Evolutionary conservation across 495 filamentous ascomycete species (phyloP), one percentile per base, ranked within the genome.

Genomic region (Tuber aestivum): DNA sequence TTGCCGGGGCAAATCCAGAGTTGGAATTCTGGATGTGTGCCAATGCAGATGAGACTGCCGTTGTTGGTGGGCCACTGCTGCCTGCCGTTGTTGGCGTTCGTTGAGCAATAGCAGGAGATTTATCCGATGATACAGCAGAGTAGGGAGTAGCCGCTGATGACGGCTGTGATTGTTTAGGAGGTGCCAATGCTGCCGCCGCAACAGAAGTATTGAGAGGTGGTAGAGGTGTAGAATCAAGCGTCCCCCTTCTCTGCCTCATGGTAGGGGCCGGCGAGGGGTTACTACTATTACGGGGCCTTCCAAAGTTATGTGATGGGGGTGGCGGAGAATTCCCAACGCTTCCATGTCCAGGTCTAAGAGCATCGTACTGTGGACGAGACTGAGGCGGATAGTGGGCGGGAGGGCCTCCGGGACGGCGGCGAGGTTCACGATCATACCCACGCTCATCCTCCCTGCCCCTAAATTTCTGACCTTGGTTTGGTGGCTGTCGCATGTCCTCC

Each of bases 161-260:
- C 14, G 50, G 74, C 20, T 80, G 77, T 16, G 56, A 77, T 32
- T 50, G 44, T 42, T 48, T 69, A 41, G 72, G 74, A 71, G 79
- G 75, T 37, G 65, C 41, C 41, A 44, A 50, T 41, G 79, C 74
- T 42, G 79, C 32, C 44, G 27, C 27, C 56, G 56, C 56, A 18
- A 65, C 56, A 65, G 56, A 65, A 35, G 79, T 81, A 45, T 81
- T 77, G 42, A 81, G 70, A 41, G 72, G 78, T 42, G 79, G 79
- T 27, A 81, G 61, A 40, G 75, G 74, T 37, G 79, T 74, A 69
- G 68, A 68, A 42, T 81, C 79, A 48, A 80, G 79, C 6, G 78
- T 79, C 37, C 78, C 78, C 40, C 78, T 79, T 68, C 78, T 74
- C 20, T 79, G 78, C 23, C 78, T 61, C 78, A 79, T 80, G 21